Evolutionary conservation across 2,329 filamentous ascomycete species (phyloP), one percentile per base, ranked within the genome.

Genomic region (Ceratocystis cubensis): DNA sequence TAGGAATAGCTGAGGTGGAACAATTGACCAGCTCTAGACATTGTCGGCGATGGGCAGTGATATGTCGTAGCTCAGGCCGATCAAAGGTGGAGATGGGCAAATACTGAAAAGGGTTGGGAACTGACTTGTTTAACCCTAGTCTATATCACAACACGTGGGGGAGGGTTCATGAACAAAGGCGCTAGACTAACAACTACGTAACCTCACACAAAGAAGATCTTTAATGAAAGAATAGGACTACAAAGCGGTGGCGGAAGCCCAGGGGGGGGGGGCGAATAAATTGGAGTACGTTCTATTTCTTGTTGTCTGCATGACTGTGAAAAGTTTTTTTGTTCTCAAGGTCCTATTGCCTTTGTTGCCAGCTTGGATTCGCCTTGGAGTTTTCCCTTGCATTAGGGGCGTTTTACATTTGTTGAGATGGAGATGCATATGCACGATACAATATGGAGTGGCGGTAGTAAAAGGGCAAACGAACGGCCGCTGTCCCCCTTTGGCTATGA

Each of bases 321-420:
- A 65, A 61, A 28, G 20, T 44, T 59, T 59, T 59, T 22, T 30
- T 65, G 50, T 28, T 33, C 22, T 13, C 37, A 15, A 41, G 37
- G 37, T 41, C 13, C 30, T 25, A 13, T 61, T 22, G 2, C 4
- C 45, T 64, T 33, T 30, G 50, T 15, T 15, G 37, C 37, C 37
- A 13, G 37, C 10, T 15, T 41, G 10, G 37, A 15, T 13, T 41
- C 10, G 13, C 37, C 37, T 41, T 41, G 50, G 22, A 30, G 22
- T 30, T 57, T 57, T 57, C 53, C 53, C 25, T 57, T 57, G 53
- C 53, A 57, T 57, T 57, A 57, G 53, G 53, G 53, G 25, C 17
- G 53, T 28, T 25, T 57, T 57, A 17, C 37, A 41, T 57, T 57
- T 57, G 53, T 57, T 57, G 22, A 57, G 53, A 57, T 57, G 53